Evolutionary conservation across 2,329 filamentous ascomycete genomes (phyloP).

Genomic region (Cladosporium sp.): DNA sequence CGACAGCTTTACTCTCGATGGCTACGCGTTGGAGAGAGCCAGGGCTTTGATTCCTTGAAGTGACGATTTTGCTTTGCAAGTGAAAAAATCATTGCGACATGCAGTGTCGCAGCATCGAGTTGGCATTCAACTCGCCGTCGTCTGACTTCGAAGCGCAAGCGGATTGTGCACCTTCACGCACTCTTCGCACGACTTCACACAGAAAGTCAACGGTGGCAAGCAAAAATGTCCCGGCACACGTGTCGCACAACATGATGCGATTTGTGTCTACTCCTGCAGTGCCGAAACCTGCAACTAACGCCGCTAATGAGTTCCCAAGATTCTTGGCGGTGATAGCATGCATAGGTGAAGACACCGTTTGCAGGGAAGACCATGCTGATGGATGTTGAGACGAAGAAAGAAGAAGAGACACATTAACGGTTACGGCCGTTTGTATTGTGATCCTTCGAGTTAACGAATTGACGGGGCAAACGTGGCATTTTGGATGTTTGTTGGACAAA

Average conservation of each 20-base stretch:
- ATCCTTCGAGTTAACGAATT: conserved; percentile 3
- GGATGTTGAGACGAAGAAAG: neutral
- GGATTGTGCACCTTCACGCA: neutral
- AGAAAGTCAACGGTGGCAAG: neutral
- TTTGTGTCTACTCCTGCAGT: conserved; percentile 9
- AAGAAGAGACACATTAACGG: neutral
- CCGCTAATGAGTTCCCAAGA: conserved; percentile 20
- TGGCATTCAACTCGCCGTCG: neutral
- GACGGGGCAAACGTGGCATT: neutral
- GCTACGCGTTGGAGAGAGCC: conserved; percentile 12
- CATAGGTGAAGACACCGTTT: conserved; percentile 5
- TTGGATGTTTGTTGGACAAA: neutral
- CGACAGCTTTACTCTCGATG: conserved; percentile 28
- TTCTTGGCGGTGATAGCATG: conserved; percentile 15
- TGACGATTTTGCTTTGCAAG: neutral
- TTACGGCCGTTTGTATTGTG: neutral
- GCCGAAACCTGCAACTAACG: conserved; percentile 15
- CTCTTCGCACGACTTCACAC: neutral
- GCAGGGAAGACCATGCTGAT: neutral
- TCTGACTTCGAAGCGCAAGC: neutral
- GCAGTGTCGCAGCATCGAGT: neutral
- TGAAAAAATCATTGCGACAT: neutral
- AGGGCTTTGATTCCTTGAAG: conserved; percentile 21
- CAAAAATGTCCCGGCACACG: neutral
- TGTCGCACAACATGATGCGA: conserved; percentile 1